Evolutionary conservation across 257 asterid genomes (phyloP), one percentile per base, ranked within the genome.

Genomic region (Coffea eugenioides): DNA sequence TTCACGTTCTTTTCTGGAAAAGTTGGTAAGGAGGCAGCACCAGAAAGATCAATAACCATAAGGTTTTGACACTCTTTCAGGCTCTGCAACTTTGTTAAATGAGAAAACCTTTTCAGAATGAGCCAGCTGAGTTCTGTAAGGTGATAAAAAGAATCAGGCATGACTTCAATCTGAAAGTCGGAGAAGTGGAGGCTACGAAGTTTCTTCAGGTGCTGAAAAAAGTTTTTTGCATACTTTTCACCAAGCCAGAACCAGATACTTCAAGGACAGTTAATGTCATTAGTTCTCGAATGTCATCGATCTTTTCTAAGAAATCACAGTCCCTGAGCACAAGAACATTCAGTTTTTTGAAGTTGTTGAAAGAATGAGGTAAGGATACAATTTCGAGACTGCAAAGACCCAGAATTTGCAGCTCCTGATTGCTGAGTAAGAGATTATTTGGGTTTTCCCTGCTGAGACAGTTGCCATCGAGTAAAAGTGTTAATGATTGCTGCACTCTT

Each of bases 261-360:
- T 80, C 78, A 43, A 80, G 82, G 18, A 80, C 78, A n/a, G 73
- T 41, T 39, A 72, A 62, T 39, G 27, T 14, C 45, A 1, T 49
- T 11, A 80, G 66, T 25, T 46, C 49, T 46, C 46, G 46, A 9
- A 70, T 61, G 71, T 54, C 74, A 23, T 49, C 43, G n/a, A 80
- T 72, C 49, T n/a, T 76, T 39, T 70, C 82, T 36, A 80, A 23
- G 64, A 59, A 71, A 12, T 59, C 73, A 62, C 78, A 72, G 73
- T 45, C 66, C 66, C 82, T 80, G 73, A 80, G 78, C 41, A 80
- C 67, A 62, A 80, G 82, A 39, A 71, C 78, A 48, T 31, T 80
- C 71, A 73, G 78, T 7, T 61, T 64, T 11, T 23, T 34, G 65
- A 59, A 25, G 16, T 15, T 16, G 49, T 56, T 23, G 25, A 71